Evolutionary conservation across 768 basidiomycete genomes (phyloP), one percentile per base, ranked within the genome.

Genomic region (Boletus insuetus): DNA sequence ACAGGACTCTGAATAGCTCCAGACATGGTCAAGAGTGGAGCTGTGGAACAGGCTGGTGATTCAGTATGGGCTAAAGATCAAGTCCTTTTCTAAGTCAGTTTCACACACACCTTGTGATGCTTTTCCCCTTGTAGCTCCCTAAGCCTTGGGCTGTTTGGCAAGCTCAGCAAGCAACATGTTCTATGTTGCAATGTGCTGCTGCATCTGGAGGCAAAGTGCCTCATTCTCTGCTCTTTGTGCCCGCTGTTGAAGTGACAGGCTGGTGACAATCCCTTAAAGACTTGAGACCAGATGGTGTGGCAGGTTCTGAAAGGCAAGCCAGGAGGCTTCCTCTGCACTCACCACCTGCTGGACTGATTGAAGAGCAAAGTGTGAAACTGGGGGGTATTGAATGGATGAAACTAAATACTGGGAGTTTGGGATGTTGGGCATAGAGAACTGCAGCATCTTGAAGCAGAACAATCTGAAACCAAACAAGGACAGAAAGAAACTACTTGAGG

Each of bases 371-470:
- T n/a, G 22, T 14, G 32, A 8, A 46, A 46, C 2, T 26, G 5
- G 0, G n/a, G 38, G 1, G 64, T 64, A 47, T 68, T 63, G 54
- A 75, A 74, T 1, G 69, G 71, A 0, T 60, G 17, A 37, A 49
- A 69, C 1, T 59, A 46, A 70, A 75, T 2, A 75, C 34, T 0
- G 58, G 34, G 11, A 53, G 43, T 3, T 61, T 17, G 0, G 71
- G 69, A 48, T 70, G 34, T 0, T 48, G 32, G 0, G 37, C 24
- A 24, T 5, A 73, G 0, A 75, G 58, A 16, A 74, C 47, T 3
- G 73, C 73, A 2, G 60, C 55, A 49, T 76, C 74, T 60, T 76
- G 72, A 5, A 76, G 61, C 2, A 75, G 55, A 14, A 75, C 61
- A 6, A 31, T 47, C 8, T 60, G 64, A 1, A 74, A 45, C 54